Conservation (phyloP, 257 asterid species). For the Agastache rugosa region DNA sequence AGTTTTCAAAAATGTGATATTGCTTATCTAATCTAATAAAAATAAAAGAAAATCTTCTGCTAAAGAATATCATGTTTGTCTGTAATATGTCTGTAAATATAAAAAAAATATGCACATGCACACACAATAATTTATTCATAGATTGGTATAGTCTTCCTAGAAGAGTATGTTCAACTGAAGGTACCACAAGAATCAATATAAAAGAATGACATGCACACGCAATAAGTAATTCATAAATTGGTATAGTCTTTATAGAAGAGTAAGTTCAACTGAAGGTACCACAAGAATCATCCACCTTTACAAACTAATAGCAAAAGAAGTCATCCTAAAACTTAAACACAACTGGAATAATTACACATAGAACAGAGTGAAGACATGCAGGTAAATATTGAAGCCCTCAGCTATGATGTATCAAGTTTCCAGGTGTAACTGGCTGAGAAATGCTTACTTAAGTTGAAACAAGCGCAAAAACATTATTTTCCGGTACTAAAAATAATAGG, state of each 20-base stretch:
- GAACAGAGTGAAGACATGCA: background rate
- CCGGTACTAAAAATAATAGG: background rate
- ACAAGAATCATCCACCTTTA: background rate
- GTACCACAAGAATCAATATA: background rate
- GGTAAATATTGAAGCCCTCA: background rate
- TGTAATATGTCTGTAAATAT: background rate
- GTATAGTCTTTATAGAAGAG: conserved; percentile 16
- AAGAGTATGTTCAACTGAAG: conserved; percentile 14
- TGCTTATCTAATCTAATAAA: background rate
- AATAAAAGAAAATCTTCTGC: background rate
- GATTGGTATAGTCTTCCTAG: conserved; percentile 8
- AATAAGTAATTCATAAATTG: background rate
- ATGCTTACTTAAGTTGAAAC: conserved; percentile 15
- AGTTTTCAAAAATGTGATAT: conserved; percentile 6
- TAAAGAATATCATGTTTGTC: background rate
- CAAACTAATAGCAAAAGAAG: background rate
- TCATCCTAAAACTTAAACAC: background rate
- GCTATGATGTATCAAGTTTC: too few species aligned
- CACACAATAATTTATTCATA: background rate
- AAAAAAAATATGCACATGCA: background rate
- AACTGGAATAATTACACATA: background rate
- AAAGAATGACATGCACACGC: too few species aligned
- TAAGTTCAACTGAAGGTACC: background rate
- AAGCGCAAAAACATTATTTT: background rate
- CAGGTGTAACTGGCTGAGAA: conserved; percentile 2